Base-by-base conservation (phyloP, 345 rosid species). In the Populus euphratica region DNA sequence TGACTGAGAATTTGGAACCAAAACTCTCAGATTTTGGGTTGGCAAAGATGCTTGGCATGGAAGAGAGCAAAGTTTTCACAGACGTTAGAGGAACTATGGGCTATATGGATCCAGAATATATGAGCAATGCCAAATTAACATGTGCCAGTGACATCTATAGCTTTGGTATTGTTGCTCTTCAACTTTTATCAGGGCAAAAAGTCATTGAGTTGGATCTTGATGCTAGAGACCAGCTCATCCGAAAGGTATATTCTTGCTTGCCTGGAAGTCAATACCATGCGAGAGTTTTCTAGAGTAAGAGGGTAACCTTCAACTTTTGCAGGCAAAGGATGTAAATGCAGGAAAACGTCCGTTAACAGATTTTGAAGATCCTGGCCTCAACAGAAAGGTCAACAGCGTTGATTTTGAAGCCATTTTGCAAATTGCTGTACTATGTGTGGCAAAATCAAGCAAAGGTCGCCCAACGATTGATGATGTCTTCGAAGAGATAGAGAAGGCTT, bases 51-150 rank as follows among this genome's bases (percentile, higher is more conserved):
- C 72, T 91, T 39, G 90, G 91, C 38, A 85, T 91, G 86, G 91
- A 91, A 79, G 90, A 91, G 86, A 91, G 87, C 85, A 89, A 88
- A 83, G 91, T 88, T 29, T 91, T 91, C 73, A 91, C 92, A 2
- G 90, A 91, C 73, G 92, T 91, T n/a, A 87, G 94, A 78, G 92
- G 94, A 81, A 91, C 92, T 29, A 88, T 89, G 64, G 92, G 92
- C 3, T 89, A 91, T 70, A 88, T 91, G 94, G 94, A 91, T 76
- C 92, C 92, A 1, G 91, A 91, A 76, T 91, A 91, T 79, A 87
- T 89, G 88, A 91, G 78, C 85, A 91, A 89, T 62, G 88, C 94
- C 61, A 89, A 86, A 82, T 86, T 89, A 62, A 89, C 94, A 6
- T 73, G 84, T 76, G 90, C 92, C 4, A 88, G 94, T 79, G 94